Conservation (phyloP, 179 eudicot genomes). For the Spinacia oleracea region DNA sequence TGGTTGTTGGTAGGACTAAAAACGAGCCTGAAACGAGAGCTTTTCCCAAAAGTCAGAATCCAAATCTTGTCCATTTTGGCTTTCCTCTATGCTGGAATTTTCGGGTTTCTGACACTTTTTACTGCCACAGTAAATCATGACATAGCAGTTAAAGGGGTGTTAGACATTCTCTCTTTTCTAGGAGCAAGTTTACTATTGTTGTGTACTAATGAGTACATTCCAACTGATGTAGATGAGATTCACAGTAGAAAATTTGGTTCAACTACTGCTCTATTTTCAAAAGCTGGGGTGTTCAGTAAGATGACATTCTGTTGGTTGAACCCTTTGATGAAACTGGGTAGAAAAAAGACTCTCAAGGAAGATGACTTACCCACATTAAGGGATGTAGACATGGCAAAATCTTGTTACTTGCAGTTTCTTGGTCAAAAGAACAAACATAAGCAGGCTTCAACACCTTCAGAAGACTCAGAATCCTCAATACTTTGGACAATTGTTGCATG, state of each 20-base stretch:
- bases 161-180: slow-evolving; percentile 31
- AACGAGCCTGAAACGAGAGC: slow-evolving; percentile 46
- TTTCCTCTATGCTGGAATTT: slow-evolving; percentile 47
- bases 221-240: slow-evolving; percentile 23
- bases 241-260: neutral
- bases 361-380: slow-evolving; percentile 37
- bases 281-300: slow-evolving; percentile 31
- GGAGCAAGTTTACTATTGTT: slow-evolving; percentile 38
- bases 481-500: slow-evolving; percentile 35
- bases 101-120: slow-evolving; percentile 43
- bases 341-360: slow-evolving; percentile 30
- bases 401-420: slow-evolving; percentile 32
- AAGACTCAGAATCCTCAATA: slow-evolving; percentile 25
- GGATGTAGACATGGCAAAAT: slow-evolving; percentile 34
- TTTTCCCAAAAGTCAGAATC: slow-evolving; percentile 34
- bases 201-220: slow-evolving; percentile 43
- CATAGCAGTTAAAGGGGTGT: slow-evolving; percentile 24
- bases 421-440: slow-evolving; percentile 23
- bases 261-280: slow-evolving; percentile 25
- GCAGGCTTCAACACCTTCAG: slow-evolving; percentile 7
- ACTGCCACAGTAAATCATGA: slow-evolving; percentile 31
- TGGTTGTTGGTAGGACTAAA: slow-evolving; percentile 56
- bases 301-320: no score
- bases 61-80: slow-evolving; percentile 47
- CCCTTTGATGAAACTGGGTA: slow-evolving; percentile 40